Evolutionary conservation across 2,329 filamentous ascomycete genomes (phyloP).

Genomic region (Aspergillus terreus): DNA sequence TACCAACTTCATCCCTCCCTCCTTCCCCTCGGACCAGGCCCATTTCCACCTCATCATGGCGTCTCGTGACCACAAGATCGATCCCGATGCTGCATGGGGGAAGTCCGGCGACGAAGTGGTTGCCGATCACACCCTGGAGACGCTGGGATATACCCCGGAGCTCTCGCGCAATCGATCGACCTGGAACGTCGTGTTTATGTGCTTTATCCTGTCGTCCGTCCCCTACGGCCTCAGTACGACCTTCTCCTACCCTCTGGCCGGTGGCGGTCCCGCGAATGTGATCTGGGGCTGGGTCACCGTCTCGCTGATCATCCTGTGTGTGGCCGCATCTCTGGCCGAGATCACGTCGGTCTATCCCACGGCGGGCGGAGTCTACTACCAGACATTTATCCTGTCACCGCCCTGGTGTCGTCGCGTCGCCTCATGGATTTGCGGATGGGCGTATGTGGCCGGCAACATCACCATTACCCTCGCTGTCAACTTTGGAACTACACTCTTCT

Average conservation of each 20-base stretch:
- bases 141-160: slow-evolving; percentile 18
- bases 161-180: slow-evolving; percentile 20
- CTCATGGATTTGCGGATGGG: slow-evolving; percentile 66
- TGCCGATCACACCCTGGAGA: slow-evolving; percentile 16
- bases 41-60: no score
- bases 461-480: slow-evolving; percentile 72
- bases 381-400: slow-evolving; percentile 62
- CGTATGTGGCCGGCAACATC: slow-evolving; percentile 74
- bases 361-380: slow-evolving; percentile 66
- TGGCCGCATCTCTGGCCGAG: slow-evolving; percentile 63
- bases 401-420: slow-evolving; percentile 61
- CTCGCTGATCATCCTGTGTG: slow-evolving; percentile 58
- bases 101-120: slow-evolving; percentile 2
- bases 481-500: slow-evolving; percentile 61
- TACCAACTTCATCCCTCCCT: no score
- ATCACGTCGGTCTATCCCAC: slow-evolving; percentile 66
- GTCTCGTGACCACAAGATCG: no score
- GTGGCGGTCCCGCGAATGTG: slow-evolving; percentile 66
- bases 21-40: no score
- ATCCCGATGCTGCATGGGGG: neutral
- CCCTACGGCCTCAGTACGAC: slow-evolving; percentile 71
- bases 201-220: slow-evolving; percentile 68
- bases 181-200: slow-evolving; percentile 21
- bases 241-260: slow-evolving; percentile 64
- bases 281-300: slow-evolving; percentile 67